A percentile compares a stretch with the other conserved stretches of the same genome.
Evolutionary conservation across 768 basidiomycete species (phyloP).

Genomic region (Daedaleopsis nitida): DNA sequence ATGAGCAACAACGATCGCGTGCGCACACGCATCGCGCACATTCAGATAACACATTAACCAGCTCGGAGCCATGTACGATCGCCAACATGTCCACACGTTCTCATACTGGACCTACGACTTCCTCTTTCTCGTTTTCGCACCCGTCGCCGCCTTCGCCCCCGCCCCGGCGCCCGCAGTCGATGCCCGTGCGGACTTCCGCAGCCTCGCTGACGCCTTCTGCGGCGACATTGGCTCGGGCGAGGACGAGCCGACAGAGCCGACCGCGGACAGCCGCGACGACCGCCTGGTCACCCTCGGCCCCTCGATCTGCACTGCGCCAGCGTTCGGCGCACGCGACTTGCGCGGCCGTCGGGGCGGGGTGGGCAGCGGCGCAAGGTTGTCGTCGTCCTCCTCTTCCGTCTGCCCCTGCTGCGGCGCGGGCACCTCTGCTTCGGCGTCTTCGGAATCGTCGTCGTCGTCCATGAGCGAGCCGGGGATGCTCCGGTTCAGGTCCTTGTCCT

Average conservation of each 20-base stretch:
- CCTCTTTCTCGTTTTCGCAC: constrained; percentile 36
- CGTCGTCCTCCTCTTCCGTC: constrained; percentile 30
- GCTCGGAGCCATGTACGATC: too few species aligned
- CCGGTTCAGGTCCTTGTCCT: constrained; percentile 17
- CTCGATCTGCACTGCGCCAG: constrained; percentile 21
- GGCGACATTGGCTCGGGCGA: constrained; percentile 35
- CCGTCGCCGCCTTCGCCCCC: constrained; percentile 2
- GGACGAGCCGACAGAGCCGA: constrained; percentile 30
- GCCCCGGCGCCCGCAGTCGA: constrained; percentile 10
- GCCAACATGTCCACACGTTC: neutral
- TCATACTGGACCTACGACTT: constrained; percentile 6
- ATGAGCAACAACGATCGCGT: too few species aligned
- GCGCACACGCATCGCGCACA: neutral
- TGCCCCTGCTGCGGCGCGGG: constrained; percentile 19
- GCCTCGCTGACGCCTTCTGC: constrained; percentile 19
- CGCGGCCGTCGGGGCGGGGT: constrained; percentile 26
- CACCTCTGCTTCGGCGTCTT: neutral
- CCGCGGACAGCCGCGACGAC: constrained; percentile 41
- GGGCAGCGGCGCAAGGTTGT: constrained; percentile 35
- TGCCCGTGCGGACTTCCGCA: constrained; percentile 14
- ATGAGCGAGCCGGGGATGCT: constrained; percentile 34
- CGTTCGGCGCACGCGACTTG: constrained; percentile 21
- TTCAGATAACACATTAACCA: neutral
- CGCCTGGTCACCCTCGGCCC: constrained; percentile 34
- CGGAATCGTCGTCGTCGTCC: constrained; percentile 32